These are phyloP conservation scores for Potentilla sterilis DNA, from an alignment of 306 rosid species.

Conservation along the genomic window DNA sequence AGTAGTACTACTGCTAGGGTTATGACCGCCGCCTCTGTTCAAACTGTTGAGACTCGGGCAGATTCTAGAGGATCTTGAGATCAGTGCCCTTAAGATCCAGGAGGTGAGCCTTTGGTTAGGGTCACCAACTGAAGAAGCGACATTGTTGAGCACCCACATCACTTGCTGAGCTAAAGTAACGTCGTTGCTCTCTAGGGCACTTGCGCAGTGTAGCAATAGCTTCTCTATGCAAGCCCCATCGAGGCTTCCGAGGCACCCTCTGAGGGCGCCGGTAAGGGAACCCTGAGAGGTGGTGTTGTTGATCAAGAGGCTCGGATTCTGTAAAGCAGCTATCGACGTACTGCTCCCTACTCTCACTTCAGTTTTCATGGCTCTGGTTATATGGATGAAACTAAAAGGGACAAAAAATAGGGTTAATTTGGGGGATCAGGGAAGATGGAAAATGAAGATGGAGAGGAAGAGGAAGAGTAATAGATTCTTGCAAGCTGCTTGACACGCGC, in stretches of 20 bases:
- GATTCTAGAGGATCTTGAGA: constrained; percentile 76
- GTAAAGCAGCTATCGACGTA: constrained; percentile 60
- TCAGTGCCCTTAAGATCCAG: constrained; percentile 82
- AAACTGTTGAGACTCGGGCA: constrained; percentile 45
- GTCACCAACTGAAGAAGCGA: constrained; percentile 80
- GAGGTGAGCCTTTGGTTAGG: constrained; percentile 87
- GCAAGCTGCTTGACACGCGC: constrained; percentile 19
- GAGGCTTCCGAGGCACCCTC: constrained; percentile 81
- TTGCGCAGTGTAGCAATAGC: constrained; percentile 78
- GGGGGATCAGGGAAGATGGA: neutral
- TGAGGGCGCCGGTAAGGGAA: constrained; percentile 58
- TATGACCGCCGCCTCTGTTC: constrained; percentile 29
- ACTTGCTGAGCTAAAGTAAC: constrained; percentile 91
- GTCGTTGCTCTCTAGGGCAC: constrained; percentile 84
- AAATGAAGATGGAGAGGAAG: constrained; percentile 3
- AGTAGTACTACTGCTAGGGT: constrained; percentile 21
- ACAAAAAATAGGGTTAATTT: neutral
- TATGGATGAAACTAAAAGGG: neutral
- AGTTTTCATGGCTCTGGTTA: constrained; percentile 54
- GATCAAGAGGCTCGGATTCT: constrained; percentile 47
- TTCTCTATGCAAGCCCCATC: constrained; percentile 91
- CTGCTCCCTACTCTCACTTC: constrained; percentile 49
- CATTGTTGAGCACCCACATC: constrained; percentile 98
- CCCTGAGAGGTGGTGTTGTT: constrained; percentile 37
- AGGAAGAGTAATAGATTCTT: neutral